Evolutionary conservation across 2,329 filamentous ascomycete genomes (phyloP).

Genomic region (Aspergillus niger): DNA sequence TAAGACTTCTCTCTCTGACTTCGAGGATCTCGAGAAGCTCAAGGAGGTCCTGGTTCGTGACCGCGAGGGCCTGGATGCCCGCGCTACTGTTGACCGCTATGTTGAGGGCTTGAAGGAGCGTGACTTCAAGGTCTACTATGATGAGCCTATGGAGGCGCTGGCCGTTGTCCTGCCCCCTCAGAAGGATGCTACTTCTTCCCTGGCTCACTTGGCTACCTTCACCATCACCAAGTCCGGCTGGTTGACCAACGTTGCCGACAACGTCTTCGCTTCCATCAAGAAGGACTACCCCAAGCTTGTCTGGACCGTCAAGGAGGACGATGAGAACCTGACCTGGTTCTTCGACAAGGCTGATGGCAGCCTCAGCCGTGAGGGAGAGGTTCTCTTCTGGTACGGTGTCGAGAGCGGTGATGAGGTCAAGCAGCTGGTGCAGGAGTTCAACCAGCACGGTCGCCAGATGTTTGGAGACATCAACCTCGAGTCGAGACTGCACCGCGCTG

Average conservation of each 20-base stretch:
- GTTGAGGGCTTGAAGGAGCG: conserved; percentile 74
- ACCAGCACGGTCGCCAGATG: conserved; percentile 79
- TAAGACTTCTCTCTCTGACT: conserved; percentile 69
- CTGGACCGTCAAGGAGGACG: conserved; percentile 95
- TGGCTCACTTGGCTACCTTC: conserved; percentile 85
- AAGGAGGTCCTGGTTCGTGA: conserved; percentile 82
- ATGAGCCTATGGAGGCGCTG: conserved; percentile 89
- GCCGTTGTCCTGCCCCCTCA: conserved; percentile 80
- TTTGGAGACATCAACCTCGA: conserved; percentile 88
- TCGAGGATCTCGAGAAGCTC: conserved; percentile 73
- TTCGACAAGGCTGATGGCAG: conserved; percentile 96
- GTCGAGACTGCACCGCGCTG: conserved; percentile 77
- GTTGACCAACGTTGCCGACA: conserved; percentile 92
- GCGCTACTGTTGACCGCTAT: conserved; percentile 83
- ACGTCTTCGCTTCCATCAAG: conserved; percentile 90
- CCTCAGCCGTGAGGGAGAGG: conserved; percentile 79
- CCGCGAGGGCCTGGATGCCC: conserved; percentile 76
- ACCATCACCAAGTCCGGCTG: conserved; percentile 93
- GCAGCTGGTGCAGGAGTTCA: conserved; percentile 82
- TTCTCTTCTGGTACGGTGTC: conserved; percentile 95
- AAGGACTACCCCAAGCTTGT: conserved; percentile 89
- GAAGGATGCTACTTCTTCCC: conserved; percentile 56
- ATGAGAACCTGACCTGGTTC: conserved; percentile 98
- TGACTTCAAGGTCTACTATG: conserved; percentile 90
- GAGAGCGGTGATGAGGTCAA: conserved; percentile 79